Evolutionary conservation across 1,284 basidiomycete species (phyloP), one percentile per base, ranked within the genome.

Genomic region (Amylostereum chailletii): DNA sequence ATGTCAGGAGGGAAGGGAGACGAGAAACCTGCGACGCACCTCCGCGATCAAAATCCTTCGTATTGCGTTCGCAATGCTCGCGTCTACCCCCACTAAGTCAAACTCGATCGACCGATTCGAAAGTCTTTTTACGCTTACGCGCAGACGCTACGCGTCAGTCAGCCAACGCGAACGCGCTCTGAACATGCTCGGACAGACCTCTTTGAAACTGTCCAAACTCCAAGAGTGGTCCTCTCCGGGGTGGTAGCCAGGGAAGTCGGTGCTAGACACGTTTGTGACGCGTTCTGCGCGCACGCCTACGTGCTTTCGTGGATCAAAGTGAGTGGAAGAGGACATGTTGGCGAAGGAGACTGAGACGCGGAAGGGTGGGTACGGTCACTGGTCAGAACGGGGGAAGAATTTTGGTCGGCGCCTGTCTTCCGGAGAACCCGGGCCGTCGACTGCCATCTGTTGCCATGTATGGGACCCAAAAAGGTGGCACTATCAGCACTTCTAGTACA

Each of bases 71-170:
- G 96, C 94, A 48, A 99, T 90, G 32, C 90, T 90, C 0, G 96
- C 91, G 67, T 99, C 96, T 33, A 98, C 88, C 5, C 96, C 95
- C 51, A 98, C 81, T 31, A 99, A 71, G 69, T 99, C 95, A 64
- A 99, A 95, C 60, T 98, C 94, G 55, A 96, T 80, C 3, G 86
- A 84, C 2, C 84, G 77, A 42, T 86, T 77, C 2, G 92, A 94
- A 39, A 94, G 69, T 45, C 86, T 76, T 55, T 87, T 83, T 33
- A 95, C 76, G 45, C 81, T 76, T 5, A 94, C 79, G 57, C 75
- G 72, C 50, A 94, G 70, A 61, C 77, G 83, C 90, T 93, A 64
- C 58, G 30, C 30, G 10, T 26, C 30, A 27, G 26, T 31, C 48
- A 46, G 67, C 53, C 62, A 60, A 58, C 55, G 51, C 46, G 31